Percentiles rank a stretch among this genome's conserved stretches.
Evolutionary conservation across 2,329 filamentous ascomycete species (phyloP).

Genomic region (Hypoxylon sp.): DNA sequence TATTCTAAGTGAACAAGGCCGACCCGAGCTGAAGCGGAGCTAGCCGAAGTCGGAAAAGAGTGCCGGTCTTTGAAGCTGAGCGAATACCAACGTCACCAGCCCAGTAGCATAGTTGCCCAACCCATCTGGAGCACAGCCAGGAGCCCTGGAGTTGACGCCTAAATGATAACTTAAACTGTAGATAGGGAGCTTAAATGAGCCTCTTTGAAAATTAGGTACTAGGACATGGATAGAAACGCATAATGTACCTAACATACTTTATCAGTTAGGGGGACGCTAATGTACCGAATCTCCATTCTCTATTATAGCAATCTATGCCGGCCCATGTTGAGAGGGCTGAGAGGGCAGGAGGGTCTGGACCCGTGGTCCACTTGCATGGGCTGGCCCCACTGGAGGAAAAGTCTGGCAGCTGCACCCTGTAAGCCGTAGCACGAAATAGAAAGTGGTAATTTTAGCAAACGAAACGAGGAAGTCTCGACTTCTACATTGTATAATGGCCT

Average conservation of each 20-base stretch:
- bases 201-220: neutral
- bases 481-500: neutral
- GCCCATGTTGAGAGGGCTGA: too few relatives aligned
- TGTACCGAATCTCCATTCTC: slow-evolving; percentile 1
- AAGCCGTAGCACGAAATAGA: slow-evolving; percentile 12
- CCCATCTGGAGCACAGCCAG: neutral
- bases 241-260: neutral
- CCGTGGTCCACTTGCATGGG: slow-evolving; percentile 12
- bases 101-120: neutral
- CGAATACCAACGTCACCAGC: slow-evolving; percentile 25
- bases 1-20: too few relatives aligned
- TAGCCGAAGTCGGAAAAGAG: slow-evolving; percentile 19
- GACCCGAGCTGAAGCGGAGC: neutral
- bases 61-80: slow-evolving; percentile 8
- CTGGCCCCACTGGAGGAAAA: slow-evolving; percentile 23
- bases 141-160: neutral
- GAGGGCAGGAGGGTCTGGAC: too few relatives aligned
- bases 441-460: slow-evolving; percentile 7
- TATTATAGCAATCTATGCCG: neutral
- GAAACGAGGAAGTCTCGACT: neutral
- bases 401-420: slow-evolving; percentile 11
- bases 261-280: slow-evolving; percentile 1
- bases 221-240: neutral
- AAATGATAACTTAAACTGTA: neutral
- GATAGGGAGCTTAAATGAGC: neutral